Evolutionary conservation across 495 filamentous ascomycete genomes (phyloP).

Genomic region (Bryoglossum gracile): DNA sequence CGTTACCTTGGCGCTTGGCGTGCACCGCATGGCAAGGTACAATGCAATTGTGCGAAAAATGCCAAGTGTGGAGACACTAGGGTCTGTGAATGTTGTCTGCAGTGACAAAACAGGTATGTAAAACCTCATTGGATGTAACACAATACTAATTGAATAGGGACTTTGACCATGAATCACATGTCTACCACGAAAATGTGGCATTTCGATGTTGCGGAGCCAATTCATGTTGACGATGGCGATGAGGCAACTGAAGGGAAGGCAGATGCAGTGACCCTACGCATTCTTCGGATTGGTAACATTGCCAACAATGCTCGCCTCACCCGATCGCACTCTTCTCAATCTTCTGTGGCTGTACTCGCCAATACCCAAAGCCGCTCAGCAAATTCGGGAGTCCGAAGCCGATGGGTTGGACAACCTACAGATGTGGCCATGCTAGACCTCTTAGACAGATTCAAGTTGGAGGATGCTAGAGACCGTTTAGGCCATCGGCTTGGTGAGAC

Average conservation of each 20-base stretch:
- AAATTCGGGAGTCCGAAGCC: constrained; percentile 40
- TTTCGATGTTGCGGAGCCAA: constrained; percentile 61
- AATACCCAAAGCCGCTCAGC: constrained; percentile 53
- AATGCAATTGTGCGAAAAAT: constrained; percentile 92
- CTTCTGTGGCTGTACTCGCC: constrained; percentile 68
- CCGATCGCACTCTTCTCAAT: constrained; percentile 47
- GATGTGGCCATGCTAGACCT: constrained; percentile 94
- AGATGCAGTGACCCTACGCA: constrained; percentile 64
- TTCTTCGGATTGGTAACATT: constrained; percentile 87
- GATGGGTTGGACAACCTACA: constrained; percentile 96
- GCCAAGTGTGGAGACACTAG: constrained; percentile 95
- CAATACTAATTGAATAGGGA: constrained; percentile 39
- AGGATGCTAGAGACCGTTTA: constrained; percentile 80
- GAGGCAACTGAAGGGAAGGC: constrained; percentile 51
- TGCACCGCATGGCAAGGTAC: constrained; percentile 87
- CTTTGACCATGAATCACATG: constrained; percentile 96
- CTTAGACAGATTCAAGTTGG: constrained; percentile 79
- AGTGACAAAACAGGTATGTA: constrained; percentile 84
- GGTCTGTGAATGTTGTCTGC: constrained; percentile 96
- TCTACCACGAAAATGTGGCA: constrained; percentile 96
- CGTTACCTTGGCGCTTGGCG: constrained; percentile 88
- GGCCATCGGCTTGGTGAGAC: constrained; percentile 73
- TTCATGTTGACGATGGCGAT: constrained; percentile 68
- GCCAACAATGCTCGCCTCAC: constrained; percentile 90
- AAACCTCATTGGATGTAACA: background rate